Conservation (phyloP, 2,329 filamentous ascomycete genomes). For the Fusarium oxysporum region DNA sequence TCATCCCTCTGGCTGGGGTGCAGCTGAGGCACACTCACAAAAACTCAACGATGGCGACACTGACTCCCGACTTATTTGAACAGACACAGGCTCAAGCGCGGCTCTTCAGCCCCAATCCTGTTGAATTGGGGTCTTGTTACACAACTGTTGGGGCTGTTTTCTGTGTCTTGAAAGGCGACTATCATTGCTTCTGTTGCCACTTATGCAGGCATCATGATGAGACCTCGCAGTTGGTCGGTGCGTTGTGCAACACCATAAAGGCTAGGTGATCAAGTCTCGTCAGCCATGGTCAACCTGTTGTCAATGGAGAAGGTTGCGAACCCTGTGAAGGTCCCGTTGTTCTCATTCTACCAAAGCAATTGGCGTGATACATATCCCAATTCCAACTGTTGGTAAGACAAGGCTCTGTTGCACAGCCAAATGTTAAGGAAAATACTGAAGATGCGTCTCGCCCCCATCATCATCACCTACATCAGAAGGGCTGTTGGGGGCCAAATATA, state of each 20-base stretch:
- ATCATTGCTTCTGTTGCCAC: neutral
- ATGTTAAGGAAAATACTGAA: neutral
- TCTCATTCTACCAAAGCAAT: neutral
- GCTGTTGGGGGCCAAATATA: neutral
- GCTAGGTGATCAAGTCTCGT: neutral
- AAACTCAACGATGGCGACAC: neutral
- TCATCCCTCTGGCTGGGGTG: neutral
- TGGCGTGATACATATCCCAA: rapidly evolving
- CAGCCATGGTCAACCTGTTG: neutral
- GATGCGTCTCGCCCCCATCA: neutral
- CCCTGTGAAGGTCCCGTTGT: neutral
- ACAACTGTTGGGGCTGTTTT: neutral
- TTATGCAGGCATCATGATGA: neutral
- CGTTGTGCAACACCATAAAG: neutral
- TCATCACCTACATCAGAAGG: neutral
- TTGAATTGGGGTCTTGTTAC: neutral
- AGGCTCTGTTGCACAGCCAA: too few species aligned
- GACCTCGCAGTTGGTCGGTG: rapidly evolving
- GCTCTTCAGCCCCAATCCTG: neutral
- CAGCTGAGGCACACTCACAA: neutral
- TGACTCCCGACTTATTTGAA: neutral
- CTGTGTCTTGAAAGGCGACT: neutral
- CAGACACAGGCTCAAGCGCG: rapidly evolving
- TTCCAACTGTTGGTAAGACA: neutral
- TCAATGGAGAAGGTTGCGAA: neutral